A percentile compares a stretch with the other conserved stretches of the same genome.
phyloP scores from a whole-genome alignment of 148 eudicot species.

The Oxyria digyna region DNA sequence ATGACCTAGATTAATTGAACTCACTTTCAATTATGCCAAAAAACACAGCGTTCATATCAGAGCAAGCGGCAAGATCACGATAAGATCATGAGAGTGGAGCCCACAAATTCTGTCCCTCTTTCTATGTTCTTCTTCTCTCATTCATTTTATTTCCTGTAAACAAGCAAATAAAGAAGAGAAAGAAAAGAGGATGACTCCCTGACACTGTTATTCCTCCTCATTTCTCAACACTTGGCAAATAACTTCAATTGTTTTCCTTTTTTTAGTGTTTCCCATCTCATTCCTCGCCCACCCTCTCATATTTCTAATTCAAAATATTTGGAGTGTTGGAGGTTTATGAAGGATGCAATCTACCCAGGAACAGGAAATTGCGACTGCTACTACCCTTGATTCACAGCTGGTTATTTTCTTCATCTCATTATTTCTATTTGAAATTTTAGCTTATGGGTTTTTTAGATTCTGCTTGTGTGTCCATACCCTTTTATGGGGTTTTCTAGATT shows the following conservation, averaged over 20 bases:
- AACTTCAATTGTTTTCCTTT: neutral
- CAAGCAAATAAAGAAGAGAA: neutral
- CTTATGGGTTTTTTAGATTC: neutral
- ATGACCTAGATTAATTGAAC: too few species aligned
- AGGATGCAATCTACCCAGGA: slow-evolving; percentile 6
- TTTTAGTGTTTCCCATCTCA: neutral
- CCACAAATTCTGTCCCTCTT: neutral
- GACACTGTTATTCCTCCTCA: neutral
- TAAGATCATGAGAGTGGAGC: slow-evolving; percentile 4
- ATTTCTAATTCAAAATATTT: neutral
- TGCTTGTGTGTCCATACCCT: neutral
- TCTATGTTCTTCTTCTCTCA: neutral
- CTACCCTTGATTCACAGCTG: neutral
- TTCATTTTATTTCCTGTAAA: neutral
- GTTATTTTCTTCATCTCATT: neutral
- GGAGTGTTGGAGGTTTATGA: neutral
- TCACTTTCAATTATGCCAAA: too few species aligned
- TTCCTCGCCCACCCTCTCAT: neutral
- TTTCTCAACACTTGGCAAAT: neutral
- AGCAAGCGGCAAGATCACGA: slow-evolving; percentile 9
- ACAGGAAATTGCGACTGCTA: neutral
- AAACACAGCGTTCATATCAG: neutral
- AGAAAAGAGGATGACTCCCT: neutral
- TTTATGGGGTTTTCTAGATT: neutral
- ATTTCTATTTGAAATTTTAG: neutral